phyloP scores from a whole-genome alignment of 1,139 yeast species.

The Kodamaea derodonti region DNA sequence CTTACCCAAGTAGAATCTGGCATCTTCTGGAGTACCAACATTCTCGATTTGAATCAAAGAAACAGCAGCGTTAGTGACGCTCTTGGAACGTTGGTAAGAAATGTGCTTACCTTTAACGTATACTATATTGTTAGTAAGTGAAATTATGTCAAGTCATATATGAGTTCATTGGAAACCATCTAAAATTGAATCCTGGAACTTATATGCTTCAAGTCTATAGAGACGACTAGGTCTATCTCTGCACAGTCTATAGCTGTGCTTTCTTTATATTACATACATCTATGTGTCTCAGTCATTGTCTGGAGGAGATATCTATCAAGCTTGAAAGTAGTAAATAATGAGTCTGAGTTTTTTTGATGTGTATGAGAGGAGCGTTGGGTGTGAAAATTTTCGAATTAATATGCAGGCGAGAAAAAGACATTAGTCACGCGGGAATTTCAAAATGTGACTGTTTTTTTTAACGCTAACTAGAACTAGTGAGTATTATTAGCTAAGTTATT shows the following conservation, averaged over 20 bases:
- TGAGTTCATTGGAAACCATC: neutral
- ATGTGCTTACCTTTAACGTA: constrained; percentile 99
- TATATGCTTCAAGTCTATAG: too few species aligned
- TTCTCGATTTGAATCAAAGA: constrained; percentile 97
- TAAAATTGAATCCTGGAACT: too few species aligned
- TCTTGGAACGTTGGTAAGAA: constrained; percentile 99
- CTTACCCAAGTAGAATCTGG: constrained; percentile 99
- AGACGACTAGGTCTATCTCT: too few species aligned
- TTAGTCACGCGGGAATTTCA: neutral
- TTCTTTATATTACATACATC: constrained; percentile 59
- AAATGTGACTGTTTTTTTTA: neutral
- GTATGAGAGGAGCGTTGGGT: neutral
- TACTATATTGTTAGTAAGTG: constrained; percentile 64
- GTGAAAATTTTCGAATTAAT: neutral
- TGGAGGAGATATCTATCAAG: constrained; percentile 10
- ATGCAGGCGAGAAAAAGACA: too few species aligned
- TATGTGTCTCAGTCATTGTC: constrained; percentile 93
- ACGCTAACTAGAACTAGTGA: too few species aligned
- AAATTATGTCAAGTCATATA: too few species aligned
- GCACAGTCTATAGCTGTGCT: too few species aligned
- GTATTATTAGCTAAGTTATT: too few species aligned
- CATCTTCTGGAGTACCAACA: constrained; percentile 86
- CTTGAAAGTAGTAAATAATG: constrained; percentile 5
- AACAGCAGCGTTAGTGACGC: constrained; percentile 96
- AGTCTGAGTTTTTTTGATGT: neutral